These are phyloP conservation scores for Trichosporon inkin DNA, from an alignment of 1,284 basidiomycete genomes.

Conservation along the genomic window DNA sequence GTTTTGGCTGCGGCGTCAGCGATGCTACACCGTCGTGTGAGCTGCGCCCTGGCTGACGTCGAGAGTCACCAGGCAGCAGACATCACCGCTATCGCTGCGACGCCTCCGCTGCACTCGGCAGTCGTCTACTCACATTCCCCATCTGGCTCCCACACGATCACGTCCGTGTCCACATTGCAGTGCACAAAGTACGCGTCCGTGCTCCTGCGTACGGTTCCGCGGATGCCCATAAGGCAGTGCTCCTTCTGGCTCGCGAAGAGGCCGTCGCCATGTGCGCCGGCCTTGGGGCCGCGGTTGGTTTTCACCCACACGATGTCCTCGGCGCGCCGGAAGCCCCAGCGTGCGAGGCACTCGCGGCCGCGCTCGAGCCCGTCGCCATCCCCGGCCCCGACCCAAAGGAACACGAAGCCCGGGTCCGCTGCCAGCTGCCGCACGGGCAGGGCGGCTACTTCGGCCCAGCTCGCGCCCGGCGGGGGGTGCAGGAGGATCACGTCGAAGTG, in stretches of 20 bases:
- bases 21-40: too few relatives aligned
- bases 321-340: constrained; percentile 92
- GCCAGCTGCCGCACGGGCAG: constrained; percentile 79
- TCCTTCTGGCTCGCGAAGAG: constrained; percentile 85
- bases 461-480: constrained; percentile 69
- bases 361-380: constrained; percentile 85
- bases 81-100: too few relatives aligned
- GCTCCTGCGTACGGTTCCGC: constrained; percentile 88
- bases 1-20: constrained; percentile 55
- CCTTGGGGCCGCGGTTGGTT: constrained; percentile 58
- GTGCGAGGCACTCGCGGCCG: constrained; percentile 81
- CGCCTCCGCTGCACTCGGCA: constrained; percentile 43
- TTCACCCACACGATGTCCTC: constrained; percentile 98
- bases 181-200: constrained; percentile 95
- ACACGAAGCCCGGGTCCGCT: constrained; percentile 87
- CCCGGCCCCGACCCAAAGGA: constrained; percentile 93
- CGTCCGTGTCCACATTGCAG: constrained; percentile 97
- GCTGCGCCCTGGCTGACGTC: too few relatives aligned
- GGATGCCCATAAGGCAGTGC: constrained; percentile 97
- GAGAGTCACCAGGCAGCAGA: too few relatives aligned
- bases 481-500: constrained; percentile 91
- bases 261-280: constrained; percentile 19
- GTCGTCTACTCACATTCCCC: constrained; percentile 33
- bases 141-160: constrained; percentile 74
- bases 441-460: constrained; percentile 75